phyloP scores from a whole-genome alignment of 164 flowering plant species.

The Annona cherimola region DNA sequence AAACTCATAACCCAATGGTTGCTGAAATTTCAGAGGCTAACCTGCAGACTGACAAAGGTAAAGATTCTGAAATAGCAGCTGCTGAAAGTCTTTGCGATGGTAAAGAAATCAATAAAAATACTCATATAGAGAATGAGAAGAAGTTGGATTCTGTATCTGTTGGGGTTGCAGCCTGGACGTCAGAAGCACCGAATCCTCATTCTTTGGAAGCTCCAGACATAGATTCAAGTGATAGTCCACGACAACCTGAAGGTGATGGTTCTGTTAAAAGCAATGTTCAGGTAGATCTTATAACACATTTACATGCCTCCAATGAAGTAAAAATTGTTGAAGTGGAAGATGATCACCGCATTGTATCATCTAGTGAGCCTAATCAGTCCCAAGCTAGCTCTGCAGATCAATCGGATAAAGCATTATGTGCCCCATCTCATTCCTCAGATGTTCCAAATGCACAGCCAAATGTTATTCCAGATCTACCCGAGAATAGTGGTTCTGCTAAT shows the following conservation, averaged over 20 bases:
- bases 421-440: neutral
- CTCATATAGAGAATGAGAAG: constrained; percentile 7
- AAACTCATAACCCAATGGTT: constrained; percentile 6
- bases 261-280: neutral
- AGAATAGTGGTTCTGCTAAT: constrained; percentile 9
- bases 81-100: constrained; percentile 16
- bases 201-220: neutral
- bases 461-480: neutral
- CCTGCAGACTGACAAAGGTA: constrained; percentile 5
- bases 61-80: constrained; percentile 13
- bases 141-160: neutral
- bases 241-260: neutral
- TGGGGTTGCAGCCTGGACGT: neutral
- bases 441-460: neutral
- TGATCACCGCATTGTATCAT: constrained; percentile 4
- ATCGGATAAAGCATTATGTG: neutral
- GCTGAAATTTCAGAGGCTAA: constrained; percentile 21
- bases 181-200: neutral
- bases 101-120: constrained; percentile 7
- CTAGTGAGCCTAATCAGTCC: constrained; percentile 20
- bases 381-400: constrained; percentile 9
- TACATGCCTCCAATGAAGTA: constrained; percentile 7
- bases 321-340: constrained; percentile 5
- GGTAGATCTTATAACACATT: constrained; percentile 7
- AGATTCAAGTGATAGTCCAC: neutral